Conservation (phyloP, 495 filamentous ascomycete genomes). For the Talaromyces ruber region DNA sequence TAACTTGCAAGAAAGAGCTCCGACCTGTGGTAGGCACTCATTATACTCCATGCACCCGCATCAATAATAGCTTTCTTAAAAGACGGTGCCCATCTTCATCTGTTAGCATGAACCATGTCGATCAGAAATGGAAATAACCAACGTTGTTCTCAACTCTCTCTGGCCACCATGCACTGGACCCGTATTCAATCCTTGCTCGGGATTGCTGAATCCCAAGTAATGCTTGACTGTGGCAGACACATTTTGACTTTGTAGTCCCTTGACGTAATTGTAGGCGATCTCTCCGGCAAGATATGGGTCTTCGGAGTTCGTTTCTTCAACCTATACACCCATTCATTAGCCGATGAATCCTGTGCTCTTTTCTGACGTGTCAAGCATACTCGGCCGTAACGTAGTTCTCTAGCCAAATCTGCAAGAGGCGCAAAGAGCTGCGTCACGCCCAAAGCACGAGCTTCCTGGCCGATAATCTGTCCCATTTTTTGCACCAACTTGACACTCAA, state of each 20-base stretch:
- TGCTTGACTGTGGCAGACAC: slow-evolving; percentile 65
- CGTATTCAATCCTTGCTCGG: slow-evolving; percentile 62
- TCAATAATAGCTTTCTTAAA: slow-evolving; percentile 63
- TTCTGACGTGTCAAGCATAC: slow-evolving; percentile 13
- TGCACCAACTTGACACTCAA: slow-evolving; percentile 32
- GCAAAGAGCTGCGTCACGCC: slow-evolving; percentile 64
- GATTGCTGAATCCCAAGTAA: slow-evolving; percentile 54
- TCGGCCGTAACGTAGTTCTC: slow-evolving; percentile 59
- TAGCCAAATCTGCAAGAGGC: slow-evolving; percentile 56
- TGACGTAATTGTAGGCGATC: slow-evolving; percentile 50
- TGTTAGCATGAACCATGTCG: not conserved
- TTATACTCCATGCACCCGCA: slow-evolving; percentile 54
- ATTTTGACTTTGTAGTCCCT: slow-evolving; percentile 51
- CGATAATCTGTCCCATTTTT: slow-evolving; percentile 54
- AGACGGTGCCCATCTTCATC: slow-evolving; percentile 45
- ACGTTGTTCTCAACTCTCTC: slow-evolving; percentile 57
- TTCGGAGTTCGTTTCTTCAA: slow-evolving; percentile 63
- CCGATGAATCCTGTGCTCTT: not conserved
- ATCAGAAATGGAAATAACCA: not conserved
- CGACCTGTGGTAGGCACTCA: slow-evolving; percentile 59
- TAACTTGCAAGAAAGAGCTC: not conserved
- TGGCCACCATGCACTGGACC: slow-evolving; percentile 62
- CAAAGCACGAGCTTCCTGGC: slow-evolving; percentile 50
- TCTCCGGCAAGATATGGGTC: slow-evolving; percentile 55
- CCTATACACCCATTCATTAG: slow-evolving; percentile 17